phyloP scores from a whole-genome alignment of 1,284 basidiomycete species.

The Rhodotorula sp. region DNA sequence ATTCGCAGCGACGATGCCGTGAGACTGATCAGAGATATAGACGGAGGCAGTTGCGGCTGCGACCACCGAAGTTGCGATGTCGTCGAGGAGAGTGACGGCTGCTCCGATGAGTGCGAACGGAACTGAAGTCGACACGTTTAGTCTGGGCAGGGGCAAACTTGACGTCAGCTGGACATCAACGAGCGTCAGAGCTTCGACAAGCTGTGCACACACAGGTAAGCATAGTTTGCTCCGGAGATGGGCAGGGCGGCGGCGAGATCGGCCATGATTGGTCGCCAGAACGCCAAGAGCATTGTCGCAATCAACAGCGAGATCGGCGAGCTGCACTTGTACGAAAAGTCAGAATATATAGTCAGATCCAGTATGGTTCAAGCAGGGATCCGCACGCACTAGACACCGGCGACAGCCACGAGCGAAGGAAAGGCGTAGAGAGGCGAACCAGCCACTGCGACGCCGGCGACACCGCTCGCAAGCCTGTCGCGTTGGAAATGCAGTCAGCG shows the following conservation, averaged over 20 bases:
- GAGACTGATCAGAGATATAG: constrained; percentile 62
- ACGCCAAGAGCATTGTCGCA: constrained; percentile 60
- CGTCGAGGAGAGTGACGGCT: constrained; percentile 63
- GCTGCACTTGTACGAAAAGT: constrained; percentile 1
- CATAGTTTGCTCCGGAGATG: constrained; percentile 66
- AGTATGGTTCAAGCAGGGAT: too few relatives aligned
- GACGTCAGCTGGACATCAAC: too few relatives aligned
- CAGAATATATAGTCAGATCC: too few relatives aligned
- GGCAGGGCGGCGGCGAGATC: constrained; percentile 66
- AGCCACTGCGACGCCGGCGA: constrained; percentile 66
- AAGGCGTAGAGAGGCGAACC: constrained; percentile 70
- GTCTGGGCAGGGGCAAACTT: neutral
- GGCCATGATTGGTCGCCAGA: constrained; percentile 69
- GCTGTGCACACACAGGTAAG: constrained; percentile 59
- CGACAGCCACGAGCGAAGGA: constrained; percentile 61
- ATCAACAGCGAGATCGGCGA: constrained; percentile 66
- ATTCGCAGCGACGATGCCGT: constrained; percentile 57
- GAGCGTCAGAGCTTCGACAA: too few relatives aligned
- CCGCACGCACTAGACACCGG: constrained; percentile 54
- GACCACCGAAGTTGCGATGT: constrained; percentile 63
- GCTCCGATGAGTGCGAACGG: constrained; percentile 61
- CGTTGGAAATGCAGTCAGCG: constrained; percentile 54
- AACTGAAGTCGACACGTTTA: constrained; percentile 56
- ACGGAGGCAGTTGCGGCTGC: constrained; percentile 66
- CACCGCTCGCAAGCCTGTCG: constrained; percentile 55